These are phyloP conservation scores for Alternaria brassicae DNA, from an alignment of 2,329 filamentous ascomycete genomes.

Conservation along the genomic window DNA sequence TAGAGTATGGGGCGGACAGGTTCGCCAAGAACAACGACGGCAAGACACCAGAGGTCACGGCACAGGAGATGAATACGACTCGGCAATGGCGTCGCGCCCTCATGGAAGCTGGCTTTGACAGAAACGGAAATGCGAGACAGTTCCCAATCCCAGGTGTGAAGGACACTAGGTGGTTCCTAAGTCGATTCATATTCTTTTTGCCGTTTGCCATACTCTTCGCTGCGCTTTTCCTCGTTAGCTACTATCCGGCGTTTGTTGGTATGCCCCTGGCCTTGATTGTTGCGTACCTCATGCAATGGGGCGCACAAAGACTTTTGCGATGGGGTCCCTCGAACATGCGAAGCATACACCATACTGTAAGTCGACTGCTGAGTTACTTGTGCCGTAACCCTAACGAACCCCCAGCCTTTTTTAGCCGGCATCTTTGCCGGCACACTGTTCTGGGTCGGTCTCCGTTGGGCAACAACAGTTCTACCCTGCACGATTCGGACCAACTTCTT, in stretches of 20 bases:
- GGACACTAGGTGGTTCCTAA: slow-evolving; percentile 79
- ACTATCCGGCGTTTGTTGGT: slow-evolving; percentile 75
- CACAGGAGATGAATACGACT: slow-evolving; percentile 86
- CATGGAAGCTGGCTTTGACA: slow-evolving; percentile 81
- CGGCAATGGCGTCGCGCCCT: slow-evolving; percentile 83
- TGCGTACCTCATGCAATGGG: slow-evolving; percentile 76
- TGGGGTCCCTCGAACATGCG: slow-evolving; percentile 90
- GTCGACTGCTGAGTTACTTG: slow-evolving; percentile 38
- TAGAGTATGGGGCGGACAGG: slow-evolving; percentile 94
- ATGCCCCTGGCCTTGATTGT: slow-evolving; percentile 73
- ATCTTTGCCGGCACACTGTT: slow-evolving; percentile 91
- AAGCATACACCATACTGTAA: slow-evolving; percentile 84
- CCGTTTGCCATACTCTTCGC: slow-evolving; percentile 79
- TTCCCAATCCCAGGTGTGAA: slow-evolving; percentile 80
- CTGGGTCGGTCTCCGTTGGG: slow-evolving; percentile 77
- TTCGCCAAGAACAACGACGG: slow-evolving; percentile 89
- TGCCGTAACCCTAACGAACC: slow-evolving; percentile 16
- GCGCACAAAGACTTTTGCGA: slow-evolving; percentile 77
- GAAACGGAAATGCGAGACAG: slow-evolving; percentile 74
- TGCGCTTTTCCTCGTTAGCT: slow-evolving; percentile 74
- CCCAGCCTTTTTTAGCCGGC: slow-evolving; percentile 85
- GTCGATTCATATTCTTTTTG: slow-evolving; percentile 87
- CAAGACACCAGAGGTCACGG: slow-evolving; percentile 87
- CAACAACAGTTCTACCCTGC: slow-evolving; percentile 73
- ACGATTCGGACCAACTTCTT: slow-evolving; percentile 73